Evolutionary conservation across 495 filamentous ascomycete genomes (phyloP), one percentile per base, ranked within the genome.

Genomic region (Penicillium waksmanii): DNA sequence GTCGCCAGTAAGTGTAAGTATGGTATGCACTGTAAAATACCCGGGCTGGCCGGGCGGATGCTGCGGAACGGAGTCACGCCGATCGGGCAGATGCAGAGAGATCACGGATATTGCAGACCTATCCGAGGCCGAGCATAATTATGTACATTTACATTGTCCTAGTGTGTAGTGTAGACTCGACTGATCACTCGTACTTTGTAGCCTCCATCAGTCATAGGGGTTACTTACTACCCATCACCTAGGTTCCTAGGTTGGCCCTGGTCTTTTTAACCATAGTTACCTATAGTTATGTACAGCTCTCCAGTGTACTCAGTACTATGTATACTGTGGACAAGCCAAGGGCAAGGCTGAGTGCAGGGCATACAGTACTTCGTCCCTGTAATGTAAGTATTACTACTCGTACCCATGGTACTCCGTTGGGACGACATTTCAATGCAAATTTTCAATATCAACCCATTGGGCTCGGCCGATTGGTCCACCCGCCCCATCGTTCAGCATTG

Each of bases 41-140:
- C 19, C 21, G 43, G 43, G 17, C 15, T 10, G 15, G 65, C 60
- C 63, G 62, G 60, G 67, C 74, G 71, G 71, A 73, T 64, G 68
- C 65, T 44, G 58, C 72, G 74, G 74, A 73, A 68, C 72, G 66
- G 69, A 66, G 48, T 56, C 47, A 63, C 63, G 56, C 72, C 71
- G 73, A 71, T 50, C 57, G 43, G 62, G 54, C 59, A 57, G 55
- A 64, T 61, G 63, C 58, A 66, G 46, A 57, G 57, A 59, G 57
- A 61, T 69, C 63, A 70, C 59, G 63, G 66, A 62, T 52, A 51
- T 68, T 63, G 56, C 48, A 31, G 25, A 50, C 25, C 33, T 44
- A 11, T 55, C 42, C 38, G 27, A 46, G 18, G 23, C 48, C 48
- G 56, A 52, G 48, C 42, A 44, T 44, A 44, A 44, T 44, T 44